These are phyloP conservation scores for Candida gorgasii DNA, from an alignment of 805 yeast species.

Conservation along the genomic window DNA sequence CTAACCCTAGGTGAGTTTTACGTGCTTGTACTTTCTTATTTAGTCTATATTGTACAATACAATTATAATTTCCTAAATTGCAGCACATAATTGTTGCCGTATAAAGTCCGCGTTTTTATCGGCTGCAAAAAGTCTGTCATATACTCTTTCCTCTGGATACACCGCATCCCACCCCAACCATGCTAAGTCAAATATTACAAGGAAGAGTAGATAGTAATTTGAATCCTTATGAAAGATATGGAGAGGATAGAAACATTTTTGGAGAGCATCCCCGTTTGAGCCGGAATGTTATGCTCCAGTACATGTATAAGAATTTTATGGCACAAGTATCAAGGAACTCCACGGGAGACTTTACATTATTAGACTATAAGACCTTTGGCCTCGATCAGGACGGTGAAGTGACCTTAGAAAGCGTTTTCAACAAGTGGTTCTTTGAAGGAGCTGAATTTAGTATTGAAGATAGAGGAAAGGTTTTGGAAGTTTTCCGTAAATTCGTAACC, in stretches of 20 bases:
- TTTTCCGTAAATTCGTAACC: background rate
- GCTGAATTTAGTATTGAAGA: background rate
- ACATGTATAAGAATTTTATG: background rate
- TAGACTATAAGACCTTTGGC: background rate
- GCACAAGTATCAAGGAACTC: background rate
- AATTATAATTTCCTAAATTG: background rate
- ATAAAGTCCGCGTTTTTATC: background rate
- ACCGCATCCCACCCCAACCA: too few relatives aligned
- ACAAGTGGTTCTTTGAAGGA: background rate
- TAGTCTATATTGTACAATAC: too few relatives aligned
- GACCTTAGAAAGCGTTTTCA: background rate
- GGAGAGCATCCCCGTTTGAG: background rate
- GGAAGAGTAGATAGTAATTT: background rate
- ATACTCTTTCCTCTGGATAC: too few relatives aligned
- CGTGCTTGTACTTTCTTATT: background rate
- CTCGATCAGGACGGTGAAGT: background rate
- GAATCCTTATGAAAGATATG: background rate
- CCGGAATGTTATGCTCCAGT: background rate
- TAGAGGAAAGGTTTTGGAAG: background rate
- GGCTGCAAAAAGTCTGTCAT: too few relatives aligned
- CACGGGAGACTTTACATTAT: background rate
- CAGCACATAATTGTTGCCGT: background rate
- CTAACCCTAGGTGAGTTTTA: slow-evolving; percentile 21
- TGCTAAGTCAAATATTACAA: background rate
- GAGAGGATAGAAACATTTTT: background rate